Evolutionary conservation across 164 flowering plant genomes (phyloP), one percentile per base, ranked within the genome.

Genomic region (Chimonanthus salicifolius): DNA sequence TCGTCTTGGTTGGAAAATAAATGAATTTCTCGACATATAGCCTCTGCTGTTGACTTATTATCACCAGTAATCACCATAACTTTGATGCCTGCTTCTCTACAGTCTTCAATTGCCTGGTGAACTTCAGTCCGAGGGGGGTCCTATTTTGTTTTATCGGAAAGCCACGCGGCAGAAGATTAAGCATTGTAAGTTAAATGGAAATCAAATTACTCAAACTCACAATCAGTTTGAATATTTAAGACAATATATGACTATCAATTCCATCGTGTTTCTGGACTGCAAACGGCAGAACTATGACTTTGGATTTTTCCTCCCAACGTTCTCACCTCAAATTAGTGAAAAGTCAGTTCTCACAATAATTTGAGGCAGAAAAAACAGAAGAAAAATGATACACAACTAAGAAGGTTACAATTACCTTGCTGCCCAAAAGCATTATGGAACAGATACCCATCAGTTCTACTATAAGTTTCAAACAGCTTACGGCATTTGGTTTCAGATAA

Each of bases 31-130:
- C 76, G 79, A 83, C 98, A 90, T 49, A 92, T 87, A 48, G 97
- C 92, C 83, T 92, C 98, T 21, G 96, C 96, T 2, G 97, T 94
- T 67, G 89, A 87, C 80, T 94, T 92, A 67, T 92, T 92, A 79
- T 94, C 98, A 69, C 98, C 98, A 45, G 98, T 94, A 79, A 94
- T 94, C 60, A 94, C 96, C 88, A 92, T 88, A 10, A 94, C 96
- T 71, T 79, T 86, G 49, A 94, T 94, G 51, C 98, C 98, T 47
- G 98, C 98, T 77, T 70, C 88, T 83, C 80, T 81, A 72, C 97
- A 94, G 72, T 90, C 93, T 71, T 82, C 87, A 64, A 94, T 88
- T 71, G 98, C 97, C 71, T 79, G 82, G 47, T 82, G 81, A 72
- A 91, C 91, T 84, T 89, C 97, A 16, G 84, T 94, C 49, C 94